Evolutionary conservation across 2,329 filamentous ascomycete species (phyloP).

Genomic region (Diaporthe citriasiana): DNA sequence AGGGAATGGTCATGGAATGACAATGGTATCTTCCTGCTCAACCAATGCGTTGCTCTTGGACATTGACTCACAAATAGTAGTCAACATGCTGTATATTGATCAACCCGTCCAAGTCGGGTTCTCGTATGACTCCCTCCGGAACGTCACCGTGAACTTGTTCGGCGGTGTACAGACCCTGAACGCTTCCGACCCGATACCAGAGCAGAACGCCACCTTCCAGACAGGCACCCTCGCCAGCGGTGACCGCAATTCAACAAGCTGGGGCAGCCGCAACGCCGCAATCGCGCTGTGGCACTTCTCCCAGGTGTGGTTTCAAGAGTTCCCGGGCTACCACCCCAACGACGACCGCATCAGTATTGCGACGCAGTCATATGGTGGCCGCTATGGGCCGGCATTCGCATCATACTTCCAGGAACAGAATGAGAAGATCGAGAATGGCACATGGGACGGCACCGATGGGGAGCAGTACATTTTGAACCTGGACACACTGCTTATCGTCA

Average conservation of each 20-base stretch:
- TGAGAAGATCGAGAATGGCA: slow-evolving; percentile 32
- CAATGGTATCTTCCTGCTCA: slow-evolving; percentile 47
- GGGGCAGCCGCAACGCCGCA: slow-evolving; percentile 54
- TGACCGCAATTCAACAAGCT: slow-evolving; percentile 61
- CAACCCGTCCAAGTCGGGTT: slow-evolving; percentile 59
- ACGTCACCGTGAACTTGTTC: slow-evolving; percentile 41
- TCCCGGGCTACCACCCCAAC: slow-evolving; percentile 61
- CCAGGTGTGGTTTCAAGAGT: slow-evolving; percentile 69
- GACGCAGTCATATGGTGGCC: slow-evolving; percentile 48
- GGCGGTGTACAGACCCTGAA: slow-evolving; percentile 20
- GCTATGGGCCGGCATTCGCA: slow-evolving; percentile 58
- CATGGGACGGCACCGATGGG: slow-evolving; percentile 15
- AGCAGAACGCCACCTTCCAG: slow-evolving; percentile 19
- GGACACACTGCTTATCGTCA: slow-evolving; percentile 36
- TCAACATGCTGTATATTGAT: slow-evolving; percentile 77
- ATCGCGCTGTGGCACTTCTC: slow-evolving; percentile 68
- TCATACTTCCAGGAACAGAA: slow-evolving; percentile 37
- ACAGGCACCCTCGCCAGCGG: slow-evolving; percentile 61
- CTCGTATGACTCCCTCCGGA: slow-evolving; percentile 48
- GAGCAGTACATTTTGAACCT: slow-evolving; percentile 29
- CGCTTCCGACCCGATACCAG: slow-evolving; percentile 22
- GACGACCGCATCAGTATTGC: slow-evolving; percentile 54
- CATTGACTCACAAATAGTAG: slow-evolving; percentile 43
- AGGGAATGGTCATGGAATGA: slow-evolving; percentile 74
- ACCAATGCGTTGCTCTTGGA: neutral